Evolutionary conservation across 768 basidiomycete genomes (phyloP).

Genomic region (Steccherinum ochraceum): DNA sequence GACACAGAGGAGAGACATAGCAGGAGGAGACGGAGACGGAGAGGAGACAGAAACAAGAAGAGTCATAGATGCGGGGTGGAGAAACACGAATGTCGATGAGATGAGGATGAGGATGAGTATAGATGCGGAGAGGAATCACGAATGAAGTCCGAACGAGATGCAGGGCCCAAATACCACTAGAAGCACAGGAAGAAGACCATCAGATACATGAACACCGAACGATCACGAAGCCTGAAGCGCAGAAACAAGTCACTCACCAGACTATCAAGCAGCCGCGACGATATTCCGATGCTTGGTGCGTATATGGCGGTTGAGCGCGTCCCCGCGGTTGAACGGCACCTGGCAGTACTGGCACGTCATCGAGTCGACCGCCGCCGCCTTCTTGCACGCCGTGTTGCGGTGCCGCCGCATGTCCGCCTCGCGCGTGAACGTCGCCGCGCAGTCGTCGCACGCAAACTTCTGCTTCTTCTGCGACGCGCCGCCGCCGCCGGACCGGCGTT

Average conservation of each 20-base stretch:
- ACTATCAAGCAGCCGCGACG: background rate
- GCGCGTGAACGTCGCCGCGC: conserved; percentile 3
- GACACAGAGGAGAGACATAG: conserved; percentile 19
- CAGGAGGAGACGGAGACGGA: conserved; percentile 44
- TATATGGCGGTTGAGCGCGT: conserved; percentile 9
- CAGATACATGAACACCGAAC: background rate
- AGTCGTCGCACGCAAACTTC: conserved; percentile 1
- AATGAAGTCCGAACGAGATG: too few relatives aligned
- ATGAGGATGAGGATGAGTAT: too few relatives aligned
- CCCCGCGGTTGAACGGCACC: conserved; percentile 2
- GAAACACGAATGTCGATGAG: too few relatives aligned
- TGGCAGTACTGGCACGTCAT: conserved; percentile 6
- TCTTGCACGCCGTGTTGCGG: conserved; percentile 4
- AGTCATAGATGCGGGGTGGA: too few relatives aligned
- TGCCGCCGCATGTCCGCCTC: conserved; percentile 8
- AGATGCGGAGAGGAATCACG: conserved; percentile 92
- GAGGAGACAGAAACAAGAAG: conserved; percentile 14
- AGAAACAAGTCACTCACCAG: background rate
- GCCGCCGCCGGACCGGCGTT: background rate
- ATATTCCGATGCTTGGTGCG: background rate
- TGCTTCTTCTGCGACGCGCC: background rate
- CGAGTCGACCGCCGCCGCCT: background rate
- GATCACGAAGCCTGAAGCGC: background rate
- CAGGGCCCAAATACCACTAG: conserved; percentile 49
- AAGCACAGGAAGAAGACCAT: background rate